Evolutionary conservation across 139 green algal species (phyloP).

Genomic region (Chlorella sp.): DNA sequence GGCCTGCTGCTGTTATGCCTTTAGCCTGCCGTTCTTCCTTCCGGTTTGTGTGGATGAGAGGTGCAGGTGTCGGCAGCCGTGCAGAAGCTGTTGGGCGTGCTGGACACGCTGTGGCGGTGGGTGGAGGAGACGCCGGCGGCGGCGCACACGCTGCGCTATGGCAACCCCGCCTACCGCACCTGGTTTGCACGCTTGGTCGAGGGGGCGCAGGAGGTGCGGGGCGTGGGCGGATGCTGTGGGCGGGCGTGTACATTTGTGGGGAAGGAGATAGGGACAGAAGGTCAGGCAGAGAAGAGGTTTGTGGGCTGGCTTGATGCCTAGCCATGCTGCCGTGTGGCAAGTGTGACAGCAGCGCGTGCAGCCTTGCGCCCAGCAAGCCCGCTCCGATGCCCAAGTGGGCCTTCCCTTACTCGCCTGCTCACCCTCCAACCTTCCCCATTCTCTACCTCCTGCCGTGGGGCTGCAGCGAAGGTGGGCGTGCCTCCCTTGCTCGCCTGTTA

Average conservation of each 20-base stretch:
- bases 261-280: too few species aligned
- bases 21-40: neutral
- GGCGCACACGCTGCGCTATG: constrained; percentile 86
- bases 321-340: too few species aligned
- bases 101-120: constrained; percentile 71
- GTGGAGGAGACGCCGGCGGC: constrained; percentile 87
- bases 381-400: too few species aligned
- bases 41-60: neutral
- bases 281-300: too few species aligned
- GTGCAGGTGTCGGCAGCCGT: constrained; percentile 52
- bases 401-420: too few species aligned
- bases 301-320: neutral
- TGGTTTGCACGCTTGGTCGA: constrained; percentile 76
- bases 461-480: neutral
- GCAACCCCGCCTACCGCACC: constrained; percentile 89
- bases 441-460: too few species aligned
- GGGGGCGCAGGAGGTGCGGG: constrained; percentile 4
- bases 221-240: neutral
- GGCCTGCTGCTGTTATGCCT: neutral
- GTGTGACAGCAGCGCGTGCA: too few species aligned
- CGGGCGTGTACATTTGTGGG: neutral
- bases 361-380: too few species aligned
- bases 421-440: too few species aligned
- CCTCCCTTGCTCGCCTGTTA: too few species aligned
- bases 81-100: constrained; percentile 50